Percentiles rank a stretch among this genome's conserved stretches.
Evolutionary conservation across 768 basidiomycete species (phyloP).

Genomic region (Russula sp.): DNA sequence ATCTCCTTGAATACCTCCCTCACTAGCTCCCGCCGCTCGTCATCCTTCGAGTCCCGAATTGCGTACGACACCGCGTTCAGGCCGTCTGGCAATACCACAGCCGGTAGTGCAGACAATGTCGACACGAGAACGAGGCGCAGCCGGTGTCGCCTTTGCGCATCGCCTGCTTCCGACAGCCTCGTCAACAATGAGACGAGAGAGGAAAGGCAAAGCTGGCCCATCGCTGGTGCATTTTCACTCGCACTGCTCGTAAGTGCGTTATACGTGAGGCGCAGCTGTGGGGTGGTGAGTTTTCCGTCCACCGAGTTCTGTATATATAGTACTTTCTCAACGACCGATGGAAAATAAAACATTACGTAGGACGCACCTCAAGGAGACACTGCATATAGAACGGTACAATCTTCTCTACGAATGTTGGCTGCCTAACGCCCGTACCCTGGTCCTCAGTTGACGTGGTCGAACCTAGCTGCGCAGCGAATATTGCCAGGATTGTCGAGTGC

Average conservation of each 20-base stretch:
- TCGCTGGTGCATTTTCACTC: conserved; percentile 39
- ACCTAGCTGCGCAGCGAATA: conserved; percentile 51
- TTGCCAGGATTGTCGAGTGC: conserved; percentile 76
- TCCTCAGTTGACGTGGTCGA: conserved; percentile 13
- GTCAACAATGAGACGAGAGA: conserved; percentile 30
- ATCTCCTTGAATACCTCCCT: conserved; percentile 63
- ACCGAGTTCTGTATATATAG: conserved; percentile 52
- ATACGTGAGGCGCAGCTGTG: conserved; percentile 72
- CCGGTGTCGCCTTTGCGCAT: conserved; percentile 44
- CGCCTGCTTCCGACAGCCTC: conserved; percentile 21
- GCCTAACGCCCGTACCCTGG: not conserved
- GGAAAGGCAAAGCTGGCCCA: conserved; percentile 67
- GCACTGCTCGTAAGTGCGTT: conserved; percentile 67
- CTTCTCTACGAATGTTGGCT: conserved; percentile 45
- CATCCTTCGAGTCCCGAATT: conserved; percentile 35
- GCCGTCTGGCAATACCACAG: conserved; percentile 51
- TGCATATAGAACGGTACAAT: conserved; percentile 72
- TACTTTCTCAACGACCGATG: not conserved
- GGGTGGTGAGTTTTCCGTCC: conserved; percentile 55
- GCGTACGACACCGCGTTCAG: conserved; percentile 48
- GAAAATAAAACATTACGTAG: not conserved
- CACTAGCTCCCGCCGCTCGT: conserved; percentile 46
- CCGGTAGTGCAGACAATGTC: conserved; percentile 59
- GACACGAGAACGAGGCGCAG: conserved; percentile 66
- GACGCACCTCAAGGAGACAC: conserved; percentile 65